phyloP scores from a whole-genome alignment of 176 grass and related monocot genomes.

The Lolium multiflorum region DNA sequence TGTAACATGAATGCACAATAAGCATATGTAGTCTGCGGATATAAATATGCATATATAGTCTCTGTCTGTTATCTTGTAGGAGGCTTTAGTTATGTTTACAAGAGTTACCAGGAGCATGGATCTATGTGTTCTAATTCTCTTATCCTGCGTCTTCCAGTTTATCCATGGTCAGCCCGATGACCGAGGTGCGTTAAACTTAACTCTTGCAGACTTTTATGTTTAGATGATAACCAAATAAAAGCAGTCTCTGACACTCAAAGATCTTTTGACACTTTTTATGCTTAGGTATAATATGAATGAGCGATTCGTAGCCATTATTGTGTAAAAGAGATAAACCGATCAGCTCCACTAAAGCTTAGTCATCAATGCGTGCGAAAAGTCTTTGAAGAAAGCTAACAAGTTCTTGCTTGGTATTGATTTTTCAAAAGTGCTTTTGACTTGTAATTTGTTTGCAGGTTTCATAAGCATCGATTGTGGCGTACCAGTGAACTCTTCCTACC shows the following conservation, averaged over 20 bases:
- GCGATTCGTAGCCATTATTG: not conserved
- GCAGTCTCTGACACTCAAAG: not conserved
- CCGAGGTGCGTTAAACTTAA: not conserved
- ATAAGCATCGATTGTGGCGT: constrained; percentile 72
- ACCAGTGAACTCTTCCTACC: constrained; percentile 34
- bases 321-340: constrained; percentile 3
- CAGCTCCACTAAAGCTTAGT: not conserved
- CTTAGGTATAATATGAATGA: not conserved
- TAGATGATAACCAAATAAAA: not conserved
- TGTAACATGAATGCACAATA: not conserved
- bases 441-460: constrained; percentile 56
- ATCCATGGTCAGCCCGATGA: constrained; percentile 33
- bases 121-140: constrained; percentile 22
- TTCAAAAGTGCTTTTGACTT: not conserved
- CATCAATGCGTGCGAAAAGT: not conserved
- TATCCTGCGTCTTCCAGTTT: constrained; percentile 39
- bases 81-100: constrained; percentile 22
- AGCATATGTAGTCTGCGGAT: not conserved
- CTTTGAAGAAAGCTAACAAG: constrained; percentile 1
- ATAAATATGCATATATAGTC: not conserved
- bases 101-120: constrained; percentile 35
- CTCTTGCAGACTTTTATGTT: not conserved
- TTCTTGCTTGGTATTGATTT: constrained; percentile 3
- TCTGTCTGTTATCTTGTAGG: not conserved
- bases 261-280: not conserved